phyloP scores from a whole-genome alignment of 192 early-diverging fungal species.

The Backusella mclennaniae region DNA sequence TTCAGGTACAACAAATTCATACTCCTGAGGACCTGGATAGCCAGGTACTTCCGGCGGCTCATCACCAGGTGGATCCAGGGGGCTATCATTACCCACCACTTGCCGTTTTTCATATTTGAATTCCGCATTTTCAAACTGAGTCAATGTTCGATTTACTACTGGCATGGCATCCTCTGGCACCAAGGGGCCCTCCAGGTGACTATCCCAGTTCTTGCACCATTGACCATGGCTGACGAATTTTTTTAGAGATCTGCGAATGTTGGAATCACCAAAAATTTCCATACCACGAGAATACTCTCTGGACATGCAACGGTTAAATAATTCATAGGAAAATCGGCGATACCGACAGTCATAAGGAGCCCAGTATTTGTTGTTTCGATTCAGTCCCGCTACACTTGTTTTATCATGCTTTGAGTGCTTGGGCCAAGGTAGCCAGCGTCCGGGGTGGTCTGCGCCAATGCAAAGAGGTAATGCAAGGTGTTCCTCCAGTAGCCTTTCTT shows the following conservation, averaged over 20 bases:
- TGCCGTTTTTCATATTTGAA: neutral
- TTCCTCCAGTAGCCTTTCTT: slow-evolving; percentile 11
- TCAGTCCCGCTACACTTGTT: slow-evolving; percentile 15
- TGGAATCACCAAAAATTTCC: slow-evolving; percentile 52
- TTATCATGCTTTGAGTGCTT: neutral
- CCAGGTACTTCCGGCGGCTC: neutral
- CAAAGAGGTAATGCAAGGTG: slow-evolving; percentile 48
- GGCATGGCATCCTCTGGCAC: neutral
- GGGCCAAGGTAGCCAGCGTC: slow-evolving; percentile 41
- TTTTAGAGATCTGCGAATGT: slow-evolving; percentile 43
- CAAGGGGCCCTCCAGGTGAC: neutral
- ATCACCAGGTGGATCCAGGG: neutral
- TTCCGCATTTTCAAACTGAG: neutral
- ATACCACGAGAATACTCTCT: slow-evolving; percentile 33
- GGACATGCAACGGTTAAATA: slow-evolving; percentile 37
- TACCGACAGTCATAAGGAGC: slow-evolving; percentile 48
- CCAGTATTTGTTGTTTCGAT: slow-evolving; percentile 42
- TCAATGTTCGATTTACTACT: neutral
- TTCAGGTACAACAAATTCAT: neutral
- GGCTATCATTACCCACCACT: neutral
- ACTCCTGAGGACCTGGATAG: slow-evolving; percentile 4
- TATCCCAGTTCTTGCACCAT: slow-evolving; percentile 35
- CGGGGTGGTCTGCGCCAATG: slow-evolving; percentile 27
- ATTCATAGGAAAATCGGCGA: slow-evolving; percentile 34
- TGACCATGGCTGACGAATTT: slow-evolving; percentile 41